Evolutionary conservation across 371 early-diverging fungal genomes (phyloP), one percentile per base, ranked within the genome.

Genomic region (Mortierella sp.): DNA sequence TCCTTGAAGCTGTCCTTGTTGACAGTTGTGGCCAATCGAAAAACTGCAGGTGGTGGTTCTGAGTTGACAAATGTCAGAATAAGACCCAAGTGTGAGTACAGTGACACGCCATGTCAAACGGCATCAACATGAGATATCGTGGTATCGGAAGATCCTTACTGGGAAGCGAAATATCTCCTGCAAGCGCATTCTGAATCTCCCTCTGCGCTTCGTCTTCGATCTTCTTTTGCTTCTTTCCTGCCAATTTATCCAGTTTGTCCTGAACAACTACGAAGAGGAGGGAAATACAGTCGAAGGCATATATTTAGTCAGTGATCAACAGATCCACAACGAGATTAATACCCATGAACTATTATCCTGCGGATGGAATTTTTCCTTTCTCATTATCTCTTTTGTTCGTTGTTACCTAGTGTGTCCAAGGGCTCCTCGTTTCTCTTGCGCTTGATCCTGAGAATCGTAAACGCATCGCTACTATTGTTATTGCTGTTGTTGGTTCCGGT

Each of bases 341-440:
- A 34, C 14, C 37, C 11, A 34, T 2, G n/a, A n/a, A n/a, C n/a
- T n/a, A n/a, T n/a, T n/a, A n/a, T n/a, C n/a, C n/a, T n/a, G n/a
- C n/a, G n/a, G n/a, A n/a, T n/a, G n/a, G n/a, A n/a, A n/a, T n/a
- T n/a, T n/a, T n/a, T n/a, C n/a, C n/a, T n/a, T n/a, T n/a, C n/a
- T n/a, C 14, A 34, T 1, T 34, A 34, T 14, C 7, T 7, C 2
- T 34, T 34, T 34, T 34, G 11, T 4, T 34, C 31, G 6, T 34
- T 19, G 5, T 76, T 86, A 89, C 90, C 81, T 34, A 93, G 82
- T 4, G 92, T 90, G 32, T 92, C 92, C 4, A 92, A 69, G 3
- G 93, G 93, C 60, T 93, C 92, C 54, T 92, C 92, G 46, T 78
- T 83, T 55, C 93, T 86, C 72, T 90, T 92, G 46, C 93, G 90